Base-by-base conservation (phyloP, 495 filamentous ascomycete genomes). In the Podospora sp. region DNA sequence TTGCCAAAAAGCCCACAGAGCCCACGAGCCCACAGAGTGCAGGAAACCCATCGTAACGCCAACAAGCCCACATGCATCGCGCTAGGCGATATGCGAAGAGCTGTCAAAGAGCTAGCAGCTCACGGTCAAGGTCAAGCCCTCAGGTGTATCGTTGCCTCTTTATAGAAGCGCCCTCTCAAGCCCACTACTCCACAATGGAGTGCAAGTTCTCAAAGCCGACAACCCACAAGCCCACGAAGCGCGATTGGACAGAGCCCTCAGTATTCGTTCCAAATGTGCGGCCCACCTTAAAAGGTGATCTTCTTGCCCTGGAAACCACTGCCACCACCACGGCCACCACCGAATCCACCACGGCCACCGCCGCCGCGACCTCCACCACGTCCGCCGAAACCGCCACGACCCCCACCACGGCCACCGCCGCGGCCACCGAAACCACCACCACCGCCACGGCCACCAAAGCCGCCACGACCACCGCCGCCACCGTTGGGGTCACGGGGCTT, bases 251-350 rank as follows among this genome's bases (percentile, higher is more conserved):
- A 75, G 72, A 77, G 75, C 78, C 80, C 79, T 81, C 79, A 74
- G 71, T 74, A 72, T 55, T n/a, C 65, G 63, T 73, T 66, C 50
- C 65, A 69, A 72, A 66, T 75, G 78, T 79, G 79, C 78, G 75
- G 77, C 79, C 25, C 26, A 69, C 67, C 68, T 86, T 90, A 92
- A 77, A 99, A 97, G 70, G 90, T 95, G 78, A 87, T 89, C 88
- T 96, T 97, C 85, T 89, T 90, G 73, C 95, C 95, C 82, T 92
- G 85, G 86, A 94, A 97, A 59, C 85, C 81, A 46, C 82, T 70
- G 60, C 86, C 82, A 60, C 86, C 82, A 61, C 87, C 82, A 60
- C 78, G 73, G 60, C 77, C 75, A 63, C 79, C 79, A 63, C 80
- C 74, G 65, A 81, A 78, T 29, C 82, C 72, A 51, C 82, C 77